These are phyloP conservation scores for Hygrophorus russula DNA, from an alignment of 768 basidiomycete species.

Conservation along the genomic window DNA sequence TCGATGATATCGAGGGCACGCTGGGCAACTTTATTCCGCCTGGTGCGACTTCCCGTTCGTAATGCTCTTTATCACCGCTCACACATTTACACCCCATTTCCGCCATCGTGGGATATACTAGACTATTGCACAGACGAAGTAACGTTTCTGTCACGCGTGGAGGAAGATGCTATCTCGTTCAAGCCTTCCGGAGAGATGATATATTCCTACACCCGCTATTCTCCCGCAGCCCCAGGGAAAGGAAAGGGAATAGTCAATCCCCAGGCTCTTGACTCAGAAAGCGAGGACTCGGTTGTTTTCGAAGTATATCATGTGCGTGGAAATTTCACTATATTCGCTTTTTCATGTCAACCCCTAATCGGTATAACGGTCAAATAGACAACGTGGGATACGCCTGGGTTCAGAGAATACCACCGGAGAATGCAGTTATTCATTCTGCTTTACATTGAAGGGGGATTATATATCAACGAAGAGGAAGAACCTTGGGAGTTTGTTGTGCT, in stretches of 20 bases:
- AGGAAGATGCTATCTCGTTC: conserved; percentile 70
- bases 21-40: conserved; percentile 69
- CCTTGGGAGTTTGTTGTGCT: conserved; percentile 87
- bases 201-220: conserved; percentile 60
- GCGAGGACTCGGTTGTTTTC: conserved; percentile 57
- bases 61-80: conserved; percentile 1
- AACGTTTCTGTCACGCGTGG: conserved; percentile 58
- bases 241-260: conserved; percentile 38
- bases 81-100: not conserved
- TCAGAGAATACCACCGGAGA: conserved; percentile 78
- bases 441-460: conserved; percentile 93
- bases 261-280: conserved; percentile 31
- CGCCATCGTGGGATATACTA: conserved; percentile 21
- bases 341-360: too few relatives aligned
- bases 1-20: conserved; percentile 80
- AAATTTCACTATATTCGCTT: too few relatives aligned
- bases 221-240: conserved; percentile 30
- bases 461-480: conserved; percentile 89
- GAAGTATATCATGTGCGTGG: conserved; percentile 83
- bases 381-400: conserved; percentile 79
- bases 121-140: conserved; percentile 62
- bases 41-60: conserved; percentile 27
- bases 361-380: conserved; percentile 29
- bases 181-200: conserved; percentile 68
- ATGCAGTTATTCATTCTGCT: conserved; percentile 94